phyloP scores from a whole-genome alignment of 305 asterid genomes.

The Salvia sclarea region DNA sequence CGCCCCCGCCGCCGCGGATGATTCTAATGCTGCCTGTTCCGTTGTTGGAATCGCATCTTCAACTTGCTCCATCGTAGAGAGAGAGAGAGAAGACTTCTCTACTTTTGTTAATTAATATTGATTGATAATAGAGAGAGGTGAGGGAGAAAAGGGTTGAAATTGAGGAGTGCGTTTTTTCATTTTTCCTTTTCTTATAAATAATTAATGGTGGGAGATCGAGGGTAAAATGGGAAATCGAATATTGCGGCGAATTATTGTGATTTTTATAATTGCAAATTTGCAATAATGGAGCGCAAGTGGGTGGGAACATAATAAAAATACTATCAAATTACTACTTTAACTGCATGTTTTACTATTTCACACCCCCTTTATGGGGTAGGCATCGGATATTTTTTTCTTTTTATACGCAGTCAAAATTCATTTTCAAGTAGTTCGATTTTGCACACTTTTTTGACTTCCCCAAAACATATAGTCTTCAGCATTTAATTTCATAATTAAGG shows the following conservation, averaged over 20 bases:
- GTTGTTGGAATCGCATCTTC: slow-evolving; percentile 26
- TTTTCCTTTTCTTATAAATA: not conserved
- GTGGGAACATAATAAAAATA: slow-evolving; percentile 3
- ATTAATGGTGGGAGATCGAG: not conserved
- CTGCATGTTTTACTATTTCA: not conserved
- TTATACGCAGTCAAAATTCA: too few relatives aligned
- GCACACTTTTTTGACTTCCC: too few relatives aligned
- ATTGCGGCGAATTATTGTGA: slow-evolving; percentile 13
- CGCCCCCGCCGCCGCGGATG: slow-evolving; percentile 7
- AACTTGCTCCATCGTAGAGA: slow-evolving; percentile 30
- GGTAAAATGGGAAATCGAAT: slow-evolving; percentile 19
- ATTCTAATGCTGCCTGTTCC: slow-evolving; percentile 14
- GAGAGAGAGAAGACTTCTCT: not conserved
- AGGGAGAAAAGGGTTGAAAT: not conserved
- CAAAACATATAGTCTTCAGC: too few relatives aligned
- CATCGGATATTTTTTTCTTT: too few relatives aligned
- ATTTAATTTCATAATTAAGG: too few relatives aligned
- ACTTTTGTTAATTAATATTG: not conserved
- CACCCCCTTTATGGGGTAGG: too few relatives aligned
- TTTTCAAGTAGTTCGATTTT: too few relatives aligned
- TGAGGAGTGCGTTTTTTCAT: not conserved
- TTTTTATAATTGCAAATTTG: slow-evolving; percentile 33
- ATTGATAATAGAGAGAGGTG: slow-evolving; percentile 13
- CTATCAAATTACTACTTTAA: not conserved
- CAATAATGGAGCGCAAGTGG: slow-evolving; percentile 30